These are phyloP conservation scores for Penicillium dipodomyicola DNA, from an alignment of 495 filamentous ascomycete species.

Conservation along the genomic window DNA sequence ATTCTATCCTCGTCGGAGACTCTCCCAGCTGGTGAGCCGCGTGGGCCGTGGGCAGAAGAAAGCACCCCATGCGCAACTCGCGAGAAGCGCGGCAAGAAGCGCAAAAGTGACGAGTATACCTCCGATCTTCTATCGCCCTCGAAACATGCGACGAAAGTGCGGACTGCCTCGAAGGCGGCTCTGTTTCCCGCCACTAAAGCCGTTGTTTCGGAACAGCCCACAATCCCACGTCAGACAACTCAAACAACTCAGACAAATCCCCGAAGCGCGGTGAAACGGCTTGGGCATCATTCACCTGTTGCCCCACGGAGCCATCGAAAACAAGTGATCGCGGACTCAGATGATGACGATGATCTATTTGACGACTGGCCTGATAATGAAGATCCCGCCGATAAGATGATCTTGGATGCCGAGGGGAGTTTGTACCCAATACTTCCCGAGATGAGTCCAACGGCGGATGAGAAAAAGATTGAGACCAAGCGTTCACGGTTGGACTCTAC, in stretches of 20 bases:
- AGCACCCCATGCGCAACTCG: constrained; percentile 44
- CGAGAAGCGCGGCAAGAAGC: constrained; percentile 60
- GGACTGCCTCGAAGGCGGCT: constrained; percentile 18
- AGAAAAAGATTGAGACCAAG: constrained; percentile 2
- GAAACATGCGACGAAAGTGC: constrained; percentile 27
- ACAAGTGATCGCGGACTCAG: constrained; percentile 43
- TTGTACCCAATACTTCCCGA: constrained; percentile 36
- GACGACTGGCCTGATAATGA: constrained; percentile 27
- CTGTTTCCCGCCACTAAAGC: constrained; percentile 4
- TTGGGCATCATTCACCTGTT: constrained; percentile 6
- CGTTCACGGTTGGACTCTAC: constrained; percentile 7
- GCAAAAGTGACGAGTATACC: constrained; percentile 70
- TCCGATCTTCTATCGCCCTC: constrained; percentile 42
- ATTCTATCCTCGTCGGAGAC: constrained; percentile 44
- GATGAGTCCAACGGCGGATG: constrained; percentile 17
- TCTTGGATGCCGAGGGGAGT: constrained; percentile 20
- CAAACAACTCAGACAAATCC: constrained; percentile 2
- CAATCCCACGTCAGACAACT: constrained; percentile 2
- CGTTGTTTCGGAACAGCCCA: background rate
- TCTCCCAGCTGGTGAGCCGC: constrained; percentile 51
- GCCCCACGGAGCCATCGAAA: constrained; percentile 16
- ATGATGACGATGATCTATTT: constrained; percentile 41
- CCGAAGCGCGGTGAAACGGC: constrained; percentile 6
- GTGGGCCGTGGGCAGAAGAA: constrained; percentile 59
- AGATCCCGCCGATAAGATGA: constrained; percentile 27